Evolutionary conservation across 2,329 filamentous ascomycete species (phyloP), one percentile per base, ranked within the genome.

Genomic region (Chaetomiaceae sp.): DNA sequence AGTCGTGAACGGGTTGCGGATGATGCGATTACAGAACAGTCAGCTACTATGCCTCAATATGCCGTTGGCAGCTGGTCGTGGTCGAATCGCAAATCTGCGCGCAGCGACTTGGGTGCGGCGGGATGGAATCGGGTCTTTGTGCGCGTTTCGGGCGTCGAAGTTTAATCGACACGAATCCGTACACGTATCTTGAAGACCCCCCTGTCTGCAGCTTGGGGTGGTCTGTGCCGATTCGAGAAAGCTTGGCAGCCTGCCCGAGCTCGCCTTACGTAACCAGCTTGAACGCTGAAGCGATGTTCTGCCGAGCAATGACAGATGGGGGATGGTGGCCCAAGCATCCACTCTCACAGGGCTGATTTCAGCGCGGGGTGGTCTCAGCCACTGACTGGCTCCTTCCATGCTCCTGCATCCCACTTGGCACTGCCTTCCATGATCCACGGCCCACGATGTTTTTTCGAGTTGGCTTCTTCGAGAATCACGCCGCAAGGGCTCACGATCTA

Each of bases 151-250:
- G 29, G 40, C 7, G 18, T 14, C 39, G 18, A 37, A 45, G 48
- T 48, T 49, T 34, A 45, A 43, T 44, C 48, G 37, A 42, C 9
- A 40, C 46, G 19, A 36, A 47, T 50, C 43, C 39, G 48, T 52
- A 54, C 52, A 54, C 52, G 52, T 54, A 54, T 54, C 52, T 50
- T 9, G 42, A 51, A 33, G 46, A 37, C 34, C 44, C 49, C 51
- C 52, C 42, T 54, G 52, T 33, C 22, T 48, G 49, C 34, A 44
- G 18, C 36, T 24, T 40, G 38, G 22, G 17, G 12, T 45, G 45
- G 44, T 40, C 43, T 35, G 47, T 52, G 50, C 44, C 20, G 19
- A 10, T 34, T 7, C 22, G 22, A 12, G 18, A 49, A 45, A 33
- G 37, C 41, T 48, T 45, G 46, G 46, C 46, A 20, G 5, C 7